Conservation (phyloP, 1,284 basidiomycete species). For the Cutaneotrichosporon sp. region DNA sequence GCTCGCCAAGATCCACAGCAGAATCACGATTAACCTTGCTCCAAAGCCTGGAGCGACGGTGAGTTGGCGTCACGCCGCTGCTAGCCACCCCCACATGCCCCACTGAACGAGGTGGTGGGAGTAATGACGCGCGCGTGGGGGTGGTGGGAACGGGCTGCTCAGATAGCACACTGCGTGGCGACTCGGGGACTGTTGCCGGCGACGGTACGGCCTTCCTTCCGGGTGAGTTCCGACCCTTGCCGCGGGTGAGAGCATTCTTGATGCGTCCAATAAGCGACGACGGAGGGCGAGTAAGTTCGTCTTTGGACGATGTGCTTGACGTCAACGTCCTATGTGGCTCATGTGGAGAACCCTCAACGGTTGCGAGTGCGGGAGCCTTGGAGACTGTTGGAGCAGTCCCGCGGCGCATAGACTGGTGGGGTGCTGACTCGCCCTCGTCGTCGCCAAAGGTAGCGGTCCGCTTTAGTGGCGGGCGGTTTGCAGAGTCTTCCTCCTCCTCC, state of each 20-base stretch:
- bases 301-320: background rate
- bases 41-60: conserved; percentile 9
- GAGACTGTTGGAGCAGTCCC: background rate
- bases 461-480: conserved; percentile 9
- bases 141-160: conserved; percentile 9
- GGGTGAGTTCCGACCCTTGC: background rate
- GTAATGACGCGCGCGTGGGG: conserved; percentile 1
- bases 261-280: conserved; percentile 11
- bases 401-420: background rate
- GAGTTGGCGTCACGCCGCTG: background rate
- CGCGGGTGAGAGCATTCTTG: conserved; percentile 11
- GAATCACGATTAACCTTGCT: background rate
- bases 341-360: conserved; percentile 7
- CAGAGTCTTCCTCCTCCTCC: conserved; percentile 18
- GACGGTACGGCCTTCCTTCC: background rate
- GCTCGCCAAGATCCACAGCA: background rate
- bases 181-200: background rate
- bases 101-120: conserved; percentile 2
- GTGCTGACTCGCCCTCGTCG: conserved; percentile 7
- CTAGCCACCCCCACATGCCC: background rate
- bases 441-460: conserved; percentile 20
- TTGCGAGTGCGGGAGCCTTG: conserved; percentile 4
- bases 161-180: conserved; percentile 15
- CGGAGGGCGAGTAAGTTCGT: background rate
- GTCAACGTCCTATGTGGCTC: conserved; percentile 6